Percentiles rank a stretch among this genome's conserved stretches.
Conservation (phyloP, 164 flowering plant genomes). For the Nymphaea colorata region DNA sequence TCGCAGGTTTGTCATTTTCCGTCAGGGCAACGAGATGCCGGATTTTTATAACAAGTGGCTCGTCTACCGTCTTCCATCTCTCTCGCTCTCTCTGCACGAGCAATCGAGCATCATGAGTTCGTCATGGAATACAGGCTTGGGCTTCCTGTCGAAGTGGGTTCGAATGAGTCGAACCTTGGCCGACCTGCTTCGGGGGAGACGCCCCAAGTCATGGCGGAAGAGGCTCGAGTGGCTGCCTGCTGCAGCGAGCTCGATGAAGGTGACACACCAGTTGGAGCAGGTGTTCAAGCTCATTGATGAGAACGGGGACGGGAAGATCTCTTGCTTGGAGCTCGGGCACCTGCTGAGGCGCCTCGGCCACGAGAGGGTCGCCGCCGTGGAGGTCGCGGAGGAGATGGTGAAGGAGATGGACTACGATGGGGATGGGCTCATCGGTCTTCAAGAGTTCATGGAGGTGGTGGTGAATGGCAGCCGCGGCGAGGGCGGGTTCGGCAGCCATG, state of each 20-base stretch:
- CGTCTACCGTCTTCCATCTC: too few species aligned
- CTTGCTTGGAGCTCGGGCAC: constrained; percentile 39
- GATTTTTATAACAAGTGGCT: too few species aligned
- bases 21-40: too few species aligned
- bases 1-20: too few species aligned
- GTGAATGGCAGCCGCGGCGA: constrained; percentile 40
- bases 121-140: too few species aligned
- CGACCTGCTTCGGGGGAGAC: too few species aligned
- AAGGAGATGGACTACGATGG: constrained; percentile 48
- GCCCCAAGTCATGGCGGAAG: too few species aligned
- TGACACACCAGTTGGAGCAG: constrained; percentile 36
- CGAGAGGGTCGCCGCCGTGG: constrained; percentile 23
- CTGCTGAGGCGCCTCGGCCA: constrained; percentile 44
- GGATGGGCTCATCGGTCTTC: constrained; percentile 58
- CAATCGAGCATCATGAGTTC: too few species aligned
- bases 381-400: constrained; percentile 45
- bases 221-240: too few species aligned
- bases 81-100: too few species aligned
- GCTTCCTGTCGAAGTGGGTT: too few species aligned
- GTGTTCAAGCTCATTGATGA: constrained; percentile 58
- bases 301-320: constrained; percentile 61
- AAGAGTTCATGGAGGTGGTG: constrained; percentile 47
- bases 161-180: too few species aligned
- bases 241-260: constrained; percentile 19
- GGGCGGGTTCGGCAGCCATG: neutral